Conservation (phyloP, 768 basidiomycete genomes). For the Collybia nuda region DNA sequence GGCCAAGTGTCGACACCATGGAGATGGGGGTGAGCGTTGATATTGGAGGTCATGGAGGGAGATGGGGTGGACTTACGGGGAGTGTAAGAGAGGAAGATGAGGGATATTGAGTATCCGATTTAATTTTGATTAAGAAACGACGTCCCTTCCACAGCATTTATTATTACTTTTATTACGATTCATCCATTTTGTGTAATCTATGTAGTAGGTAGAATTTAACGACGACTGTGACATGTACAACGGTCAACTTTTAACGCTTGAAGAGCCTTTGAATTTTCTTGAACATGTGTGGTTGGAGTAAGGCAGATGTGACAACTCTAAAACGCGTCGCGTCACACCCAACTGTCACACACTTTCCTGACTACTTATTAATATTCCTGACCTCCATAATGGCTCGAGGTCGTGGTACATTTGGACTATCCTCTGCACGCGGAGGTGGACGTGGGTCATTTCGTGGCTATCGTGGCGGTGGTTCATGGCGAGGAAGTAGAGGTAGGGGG, state of each 20-base stretch:
- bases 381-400: constrained; percentile 46
- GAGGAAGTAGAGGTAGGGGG: constrained; percentile 58
- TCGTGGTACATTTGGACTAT: constrained; percentile 54
- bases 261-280: no score
- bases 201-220: constrained; percentile 9
- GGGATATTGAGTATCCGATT: constrained; percentile 22
- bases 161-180: not conserved
- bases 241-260: not conserved
- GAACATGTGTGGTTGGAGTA: no score
- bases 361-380: constrained; percentile 4
- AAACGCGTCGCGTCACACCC: constrained; percentile 16
- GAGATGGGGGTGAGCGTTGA: constrained; percentile 27
- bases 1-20: constrained; percentile 64
- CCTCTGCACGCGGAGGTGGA: constrained; percentile 46
- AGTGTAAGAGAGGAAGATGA: constrained; percentile 53
- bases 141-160: not conserved
- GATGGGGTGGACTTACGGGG: constrained; percentile 32
- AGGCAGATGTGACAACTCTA: constrained; percentile 9
- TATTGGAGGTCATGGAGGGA: constrained; percentile 22
- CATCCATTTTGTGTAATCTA: constrained; percentile 5
- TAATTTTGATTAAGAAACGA: not conserved
- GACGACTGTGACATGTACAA: constrained; percentile 1
- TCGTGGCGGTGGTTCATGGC: constrained; percentile 46
- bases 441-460: constrained; percentile 44
- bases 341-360: not conserved